Percentiles rank a stretch among this genome's conserved stretches.
Evolutionary conservation across 2,329 filamentous ascomycete species (phyloP).

Genomic region (Whalleya microplaca): DNA sequence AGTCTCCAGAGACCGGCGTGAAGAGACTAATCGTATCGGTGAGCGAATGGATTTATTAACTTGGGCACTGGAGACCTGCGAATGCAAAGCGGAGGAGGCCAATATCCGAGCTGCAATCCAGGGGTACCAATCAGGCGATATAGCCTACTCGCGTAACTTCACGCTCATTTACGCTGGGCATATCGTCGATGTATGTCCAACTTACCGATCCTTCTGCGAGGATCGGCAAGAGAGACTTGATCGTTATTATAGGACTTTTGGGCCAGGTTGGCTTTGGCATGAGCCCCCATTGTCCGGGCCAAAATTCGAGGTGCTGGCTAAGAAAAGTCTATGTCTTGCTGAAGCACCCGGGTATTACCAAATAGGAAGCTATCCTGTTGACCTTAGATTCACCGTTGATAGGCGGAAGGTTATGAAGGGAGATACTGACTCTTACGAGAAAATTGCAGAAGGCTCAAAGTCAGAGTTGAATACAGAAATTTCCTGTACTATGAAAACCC

Average conservation of each 20-base stretch:
- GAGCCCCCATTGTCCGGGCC: constrained; percentile 45
- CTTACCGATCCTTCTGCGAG: constrained; percentile 43
- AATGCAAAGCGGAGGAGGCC: constrained; percentile 41
- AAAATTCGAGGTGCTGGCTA: constrained; percentile 30
- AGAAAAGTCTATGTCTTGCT: constrained; percentile 37
- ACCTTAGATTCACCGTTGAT: constrained; percentile 20
- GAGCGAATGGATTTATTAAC: constrained; percentile 39
- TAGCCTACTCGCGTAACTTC: constrained; percentile 44
- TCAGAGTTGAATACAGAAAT: background rate
- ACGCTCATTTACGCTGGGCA: constrained; percentile 48
- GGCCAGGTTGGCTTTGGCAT: constrained; percentile 50
- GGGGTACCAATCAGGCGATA: constrained; percentile 45
- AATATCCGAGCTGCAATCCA: constrained; percentile 49
- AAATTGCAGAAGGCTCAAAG: background rate
- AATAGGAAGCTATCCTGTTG: constrained; percentile 31
- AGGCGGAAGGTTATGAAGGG: constrained; percentile 16
- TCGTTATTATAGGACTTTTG: constrained; percentile 41
- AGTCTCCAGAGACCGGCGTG: constrained; percentile 30
- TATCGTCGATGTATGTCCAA: constrained; percentile 45
- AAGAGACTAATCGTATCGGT: constrained; percentile 34
- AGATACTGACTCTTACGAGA: background rate
- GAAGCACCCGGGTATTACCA: constrained; percentile 15
- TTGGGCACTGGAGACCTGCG: constrained; percentile 36
- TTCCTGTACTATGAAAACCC: constrained; percentile 34
- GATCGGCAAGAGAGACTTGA: constrained; percentile 45